Percentiles rank a stretch among this genome's conserved stretches.
phyloP scores from a whole-genome alignment of 2,329 filamentous ascomycete genomes.

The Fusarium sp. region DNA sequence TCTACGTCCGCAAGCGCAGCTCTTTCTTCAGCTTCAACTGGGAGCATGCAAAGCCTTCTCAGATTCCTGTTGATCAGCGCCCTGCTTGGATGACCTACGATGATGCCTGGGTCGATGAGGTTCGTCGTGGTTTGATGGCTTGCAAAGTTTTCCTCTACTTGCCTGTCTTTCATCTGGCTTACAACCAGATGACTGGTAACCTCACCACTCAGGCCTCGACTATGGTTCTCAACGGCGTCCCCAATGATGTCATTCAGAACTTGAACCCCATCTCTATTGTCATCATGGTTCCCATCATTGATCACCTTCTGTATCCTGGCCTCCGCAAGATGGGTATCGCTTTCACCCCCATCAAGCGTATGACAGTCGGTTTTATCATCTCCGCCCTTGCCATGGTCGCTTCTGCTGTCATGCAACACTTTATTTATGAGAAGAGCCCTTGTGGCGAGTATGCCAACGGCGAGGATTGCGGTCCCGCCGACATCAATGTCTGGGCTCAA shows the following conservation, averaged over 20 bases:
- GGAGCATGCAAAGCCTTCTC: conserved; percentile 76
- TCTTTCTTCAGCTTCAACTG: conserved; percentile 76
- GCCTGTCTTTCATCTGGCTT: conserved; percentile 71
- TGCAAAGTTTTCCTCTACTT: conserved; percentile 80
- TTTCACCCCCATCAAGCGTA: conserved; percentile 82
- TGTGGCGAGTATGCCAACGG: conserved; percentile 69
- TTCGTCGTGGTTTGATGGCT: conserved; percentile 75
- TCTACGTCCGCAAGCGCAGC: conserved; percentile 71
- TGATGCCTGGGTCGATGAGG: conserved; percentile 85
- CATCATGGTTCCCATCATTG: conserved; percentile 79
- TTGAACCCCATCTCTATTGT: conserved; percentile 81
- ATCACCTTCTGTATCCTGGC: conserved; percentile 75
- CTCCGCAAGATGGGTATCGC: conserved; percentile 72
- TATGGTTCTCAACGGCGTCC: conserved; percentile 76
- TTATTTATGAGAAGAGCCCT: conserved; percentile 72
- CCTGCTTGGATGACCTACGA: conserved; percentile 85
- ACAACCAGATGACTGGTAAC: conserved; percentile 72
- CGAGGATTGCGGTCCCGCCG: conserved; percentile 62
- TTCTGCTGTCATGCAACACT: conserved; percentile 68
- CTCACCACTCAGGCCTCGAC: conserved; percentile 73
- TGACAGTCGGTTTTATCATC: conserved; percentile 76
- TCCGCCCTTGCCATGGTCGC: conserved; percentile 72
- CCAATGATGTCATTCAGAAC: conserved; percentile 83
- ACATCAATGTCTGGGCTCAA: conserved; percentile 75
- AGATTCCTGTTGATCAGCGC: conserved; percentile 65